Base-by-base conservation (phyloP, 176 grass and related monocot species). In the Puccinellia tenuiflora region DNA sequence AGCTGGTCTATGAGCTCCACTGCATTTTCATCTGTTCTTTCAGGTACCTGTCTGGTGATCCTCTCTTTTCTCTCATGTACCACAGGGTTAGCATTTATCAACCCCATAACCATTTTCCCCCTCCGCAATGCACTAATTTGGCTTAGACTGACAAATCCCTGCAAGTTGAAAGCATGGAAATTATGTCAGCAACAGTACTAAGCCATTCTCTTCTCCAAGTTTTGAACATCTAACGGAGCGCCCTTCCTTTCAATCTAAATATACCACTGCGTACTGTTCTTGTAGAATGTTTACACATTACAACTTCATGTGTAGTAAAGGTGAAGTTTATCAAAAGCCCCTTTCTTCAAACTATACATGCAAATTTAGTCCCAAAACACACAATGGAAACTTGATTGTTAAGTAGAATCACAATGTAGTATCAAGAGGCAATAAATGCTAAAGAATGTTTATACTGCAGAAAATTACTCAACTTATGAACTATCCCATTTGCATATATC, bases 81-180 rank as follows among this genome's bases (percentile, higher is more conserved):
- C 73, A 86, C 78, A 70, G 93, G 96, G 72, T 94, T 96, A 81
- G 93, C 96, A 87, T 99, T 99, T 81, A 99, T 93, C 68, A 96
- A 89, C 42, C 75, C 96, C 50, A 85, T 85, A 33, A 89, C 87
- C 91, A 99, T 96, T 79, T 85, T 56, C 14, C 29, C 33, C 0
- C 0, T 26, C 59, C 47, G 26, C 17, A 76, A 65, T 47, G 73
- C 30, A 40, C 67, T 61, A 83, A 55, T 48, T 47, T 47, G 16
- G 21, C 69, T 38, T 14, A 65, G 45, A 28, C 30, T 13, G 22
- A 18, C 1, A 51, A 60, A 68, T 61, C 68, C 76, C 88, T 87
- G 75, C 74, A 90, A 35, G 30, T 66, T 17, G 5, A 48, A 79
- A 54, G 51, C 17, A 61, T 60, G 6, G 14, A 79, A 40, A 87